These are phyloP conservation scores for Geotrichum bryndzae DNA, from an alignment of 1,139 yeast genomes.

Conservation along the genomic window DNA sequence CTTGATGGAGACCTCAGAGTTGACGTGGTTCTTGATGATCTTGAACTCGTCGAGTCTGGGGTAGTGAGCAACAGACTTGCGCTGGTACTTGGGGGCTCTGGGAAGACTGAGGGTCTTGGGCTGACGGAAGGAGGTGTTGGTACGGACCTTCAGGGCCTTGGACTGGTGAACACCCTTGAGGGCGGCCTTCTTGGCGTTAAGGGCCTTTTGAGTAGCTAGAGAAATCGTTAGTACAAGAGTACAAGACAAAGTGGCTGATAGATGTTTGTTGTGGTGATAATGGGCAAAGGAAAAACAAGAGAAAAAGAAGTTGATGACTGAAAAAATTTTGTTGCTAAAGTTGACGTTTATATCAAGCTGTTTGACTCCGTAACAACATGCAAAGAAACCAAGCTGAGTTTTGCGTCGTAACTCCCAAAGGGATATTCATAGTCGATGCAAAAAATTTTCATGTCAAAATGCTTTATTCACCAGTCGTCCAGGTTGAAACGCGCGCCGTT, in stretches of 20 bases:
- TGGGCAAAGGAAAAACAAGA: background rate
- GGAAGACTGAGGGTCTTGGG: constrained; percentile 96
- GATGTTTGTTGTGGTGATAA: background rate
- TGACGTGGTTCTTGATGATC: constrained; percentile 90
- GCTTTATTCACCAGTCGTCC: background rate
- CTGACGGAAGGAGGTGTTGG: constrained; percentile 90
- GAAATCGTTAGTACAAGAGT: background rate
- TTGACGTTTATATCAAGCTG: no score
- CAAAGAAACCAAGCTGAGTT: no score
- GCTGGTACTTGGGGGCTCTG: constrained; percentile 91
- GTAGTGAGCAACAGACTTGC: constrained; percentile 96
- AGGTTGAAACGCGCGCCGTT: background rate
- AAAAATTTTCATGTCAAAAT: background rate
- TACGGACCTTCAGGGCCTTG: constrained; percentile 90
- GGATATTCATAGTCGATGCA: no score
- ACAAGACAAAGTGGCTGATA: no score
- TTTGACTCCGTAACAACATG: no score
- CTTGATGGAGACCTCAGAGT: constrained; percentile 98
- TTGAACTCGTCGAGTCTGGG: constrained; percentile 96
- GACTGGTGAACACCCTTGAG: constrained; percentile 93
- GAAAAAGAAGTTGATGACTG: background rate
- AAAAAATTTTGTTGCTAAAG: no score
- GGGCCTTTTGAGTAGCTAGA: constrained; percentile 51
- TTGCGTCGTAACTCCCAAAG: no score
- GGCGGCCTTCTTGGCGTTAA: constrained; percentile 98